Base-by-base conservation (phyloP, 331 rosid genomes). In the Pyracantha coccinea region DNA sequence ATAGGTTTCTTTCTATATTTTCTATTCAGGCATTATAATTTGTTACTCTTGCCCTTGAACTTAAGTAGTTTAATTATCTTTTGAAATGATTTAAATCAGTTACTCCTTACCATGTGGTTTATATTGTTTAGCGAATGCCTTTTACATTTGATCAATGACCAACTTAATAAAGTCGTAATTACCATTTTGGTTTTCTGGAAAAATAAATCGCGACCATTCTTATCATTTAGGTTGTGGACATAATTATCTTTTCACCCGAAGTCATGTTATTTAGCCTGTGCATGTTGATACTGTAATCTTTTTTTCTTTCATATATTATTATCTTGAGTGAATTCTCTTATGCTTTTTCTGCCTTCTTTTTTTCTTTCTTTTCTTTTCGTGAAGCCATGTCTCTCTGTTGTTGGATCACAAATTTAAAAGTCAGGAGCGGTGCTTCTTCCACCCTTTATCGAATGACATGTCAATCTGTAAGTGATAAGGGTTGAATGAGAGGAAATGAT, bases 361-460 rank as follows among this genome's bases (percentile, higher is more conserved):
- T 6, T 52, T n/a, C n/a, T 19, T 16, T 17, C 45, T 24, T 25
- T 9, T 73, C 72, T 74, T 35, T 31, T 64, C 4, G 68, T 85
- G 86, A 77, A 94, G 99, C 78, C 87, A 90, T 84, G 97, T 94
- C 74, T 86, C 97, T 15, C 79, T 94, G 80, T 80, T 94, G 84
- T 84, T 92, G 88, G 99, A 94, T 84, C 93, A 87, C 78, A 90
- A 88, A 29, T 94, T 92, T 79, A 92, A 87, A 84, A 71, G 89
- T 38, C 91, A 87, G 76, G 78, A 83, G 66, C 77, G 52, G 54
- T 92, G 97, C 81, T 89, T 90, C 87, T 94, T 94, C 86, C 99
- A 94, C 72, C 99, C 99, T 45, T 53, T 94, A 67, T 88, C 97
- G 19, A 92, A 94, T 84, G 99, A 94, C 78, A 76, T 83, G 81